These are phyloP conservation scores for Corylus avellana DNA, from an alignment of 306 rosid species.

Conservation along the genomic window DNA sequence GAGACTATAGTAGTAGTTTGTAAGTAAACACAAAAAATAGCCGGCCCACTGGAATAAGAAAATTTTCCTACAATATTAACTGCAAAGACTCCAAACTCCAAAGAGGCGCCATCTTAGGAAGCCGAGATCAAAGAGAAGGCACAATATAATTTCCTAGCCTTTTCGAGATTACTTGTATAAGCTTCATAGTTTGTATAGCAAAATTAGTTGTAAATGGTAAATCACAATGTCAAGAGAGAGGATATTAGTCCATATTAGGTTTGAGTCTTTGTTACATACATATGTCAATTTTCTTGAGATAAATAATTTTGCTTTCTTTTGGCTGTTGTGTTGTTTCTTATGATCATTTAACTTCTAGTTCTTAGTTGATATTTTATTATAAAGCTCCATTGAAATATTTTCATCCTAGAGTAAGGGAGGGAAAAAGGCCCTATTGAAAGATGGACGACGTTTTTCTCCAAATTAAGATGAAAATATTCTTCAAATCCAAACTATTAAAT, in stretches of 20 bases:
- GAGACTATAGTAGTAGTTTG: constrained; percentile 45
- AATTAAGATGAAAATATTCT: too few relatives aligned
- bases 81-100: constrained; percentile 37
- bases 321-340: not conserved
- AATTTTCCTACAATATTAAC: constrained; percentile 31
- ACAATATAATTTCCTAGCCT: constrained; percentile 19
- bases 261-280: constrained; percentile 21
- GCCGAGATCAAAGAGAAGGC: constrained; percentile 35
- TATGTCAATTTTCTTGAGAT: constrained; percentile 49
- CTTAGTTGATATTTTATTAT: too few relatives aligned
- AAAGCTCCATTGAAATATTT: too few relatives aligned
- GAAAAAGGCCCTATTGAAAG: too few relatives aligned
- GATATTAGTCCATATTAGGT: constrained; percentile 21
- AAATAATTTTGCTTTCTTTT: constrained; percentile 5
- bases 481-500: too few relatives aligned
- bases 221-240: constrained; percentile 38
- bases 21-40: constrained; percentile 53
- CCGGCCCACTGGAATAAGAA: constrained; percentile 34
- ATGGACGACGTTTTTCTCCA: too few relatives aligned
- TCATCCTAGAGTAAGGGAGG: too few relatives aligned
- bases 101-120: constrained; percentile 38
- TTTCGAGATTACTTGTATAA: constrained; percentile 38
- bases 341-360: not conserved
- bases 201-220: constrained; percentile 57
- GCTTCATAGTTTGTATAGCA: constrained; percentile 51